phyloP scores from a whole-genome alignment of 352 stramenopile genomes.

The Pseudoperonospora humuli region DNA sequence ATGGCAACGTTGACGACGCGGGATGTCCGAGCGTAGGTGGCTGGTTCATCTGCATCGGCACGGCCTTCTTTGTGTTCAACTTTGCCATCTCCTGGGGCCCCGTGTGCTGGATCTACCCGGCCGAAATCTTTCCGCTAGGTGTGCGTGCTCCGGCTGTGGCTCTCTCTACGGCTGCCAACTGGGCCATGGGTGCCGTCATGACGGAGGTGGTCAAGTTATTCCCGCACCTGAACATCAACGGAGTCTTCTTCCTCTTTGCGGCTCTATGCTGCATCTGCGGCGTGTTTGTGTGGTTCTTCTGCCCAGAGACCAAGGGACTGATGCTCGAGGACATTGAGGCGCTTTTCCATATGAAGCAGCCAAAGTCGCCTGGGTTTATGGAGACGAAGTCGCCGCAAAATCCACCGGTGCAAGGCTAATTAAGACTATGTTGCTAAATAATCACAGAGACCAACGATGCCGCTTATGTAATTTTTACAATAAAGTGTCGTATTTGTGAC shows the following conservation, averaged over 20 bases:
- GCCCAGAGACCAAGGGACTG: conserved; percentile 36
- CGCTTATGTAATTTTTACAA: too few species aligned
- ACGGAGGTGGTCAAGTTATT: conserved; percentile 25
- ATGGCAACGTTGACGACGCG: conserved; percentile 21
- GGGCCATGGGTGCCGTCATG: conserved; percentile 37
- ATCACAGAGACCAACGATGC: too few species aligned
- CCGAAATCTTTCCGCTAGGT: conserved; percentile 47
- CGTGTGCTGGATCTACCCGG: conserved; percentile 44
- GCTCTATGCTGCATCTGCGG: conserved; percentile 32
- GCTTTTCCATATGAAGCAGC: conserved; percentile 27
- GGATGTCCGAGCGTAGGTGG: conserved; percentile 22
- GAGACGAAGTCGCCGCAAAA: conserved; percentile 23
- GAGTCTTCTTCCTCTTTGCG: conserved; percentile 46
- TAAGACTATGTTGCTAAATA: too few species aligned
- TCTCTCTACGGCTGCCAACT: conserved; percentile 27
- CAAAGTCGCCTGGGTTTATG: conserved; percentile 21
- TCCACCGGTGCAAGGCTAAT: too few species aligned
- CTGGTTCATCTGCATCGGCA: conserved; percentile 30
- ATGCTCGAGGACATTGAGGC: conserved; percentile 36
- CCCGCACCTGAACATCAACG: conserved; percentile 33
- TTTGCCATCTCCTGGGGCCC: conserved; percentile 39
- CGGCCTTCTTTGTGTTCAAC: conserved; percentile 35
- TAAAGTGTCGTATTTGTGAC: too few species aligned
- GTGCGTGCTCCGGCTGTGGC: conserved; percentile 19
- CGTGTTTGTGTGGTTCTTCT: conserved; percentile 38